Percentiles rank a stretch among this genome's conserved stretches.
These are phyloP conservation scores for Trichosporon asahii DNA, from an alignment of 1,284 basidiomycete species.

Conservation along the genomic window DNA sequence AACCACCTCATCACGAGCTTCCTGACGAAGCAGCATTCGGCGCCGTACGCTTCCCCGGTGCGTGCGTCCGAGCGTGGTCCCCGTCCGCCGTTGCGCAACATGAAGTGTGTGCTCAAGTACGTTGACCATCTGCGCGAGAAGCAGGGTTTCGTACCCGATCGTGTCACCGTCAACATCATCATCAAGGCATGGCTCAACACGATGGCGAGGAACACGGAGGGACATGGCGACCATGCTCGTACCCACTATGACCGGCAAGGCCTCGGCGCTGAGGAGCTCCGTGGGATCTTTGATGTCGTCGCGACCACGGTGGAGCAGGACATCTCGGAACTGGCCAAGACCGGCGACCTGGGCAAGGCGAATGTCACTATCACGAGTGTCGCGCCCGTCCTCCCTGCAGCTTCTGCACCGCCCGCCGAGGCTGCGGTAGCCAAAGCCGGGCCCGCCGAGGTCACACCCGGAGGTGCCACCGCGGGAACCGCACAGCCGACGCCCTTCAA, in stretches of 20 bases:
- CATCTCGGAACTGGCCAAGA: not conserved
- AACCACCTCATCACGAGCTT: conserved; percentile 19
- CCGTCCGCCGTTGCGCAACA: conserved; percentile 26
- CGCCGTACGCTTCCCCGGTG: conserved; percentile 12
- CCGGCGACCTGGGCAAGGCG: not conserved
- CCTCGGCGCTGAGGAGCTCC: conserved; percentile 11
- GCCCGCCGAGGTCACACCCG: not conserved
- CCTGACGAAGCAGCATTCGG: conserved; percentile 16
- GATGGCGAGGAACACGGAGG: conserved; percentile 12
- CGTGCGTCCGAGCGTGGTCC: conserved; percentile 3
- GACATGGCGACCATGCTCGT: conserved; percentile 10
- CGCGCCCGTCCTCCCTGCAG: no score
- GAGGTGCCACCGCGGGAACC: not conserved
- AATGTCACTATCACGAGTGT: not conserved
- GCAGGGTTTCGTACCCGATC: conserved; percentile 42
- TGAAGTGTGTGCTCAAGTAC: conserved; percentile 31
- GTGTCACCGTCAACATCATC: conserved; percentile 44
- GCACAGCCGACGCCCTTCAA: not conserved
- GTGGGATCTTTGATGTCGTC: conserved; percentile 24
- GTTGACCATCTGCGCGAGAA: conserved; percentile 33
- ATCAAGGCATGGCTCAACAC: conserved; percentile 39
- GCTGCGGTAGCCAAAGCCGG: not conserved
- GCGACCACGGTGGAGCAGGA: conserved; percentile 17
- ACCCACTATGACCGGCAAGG: conserved; percentile 8
- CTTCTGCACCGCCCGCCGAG: not conserved